Base-by-base conservation (phyloP, 305 asterid genomes). In the Striga hermonthica region DNA sequence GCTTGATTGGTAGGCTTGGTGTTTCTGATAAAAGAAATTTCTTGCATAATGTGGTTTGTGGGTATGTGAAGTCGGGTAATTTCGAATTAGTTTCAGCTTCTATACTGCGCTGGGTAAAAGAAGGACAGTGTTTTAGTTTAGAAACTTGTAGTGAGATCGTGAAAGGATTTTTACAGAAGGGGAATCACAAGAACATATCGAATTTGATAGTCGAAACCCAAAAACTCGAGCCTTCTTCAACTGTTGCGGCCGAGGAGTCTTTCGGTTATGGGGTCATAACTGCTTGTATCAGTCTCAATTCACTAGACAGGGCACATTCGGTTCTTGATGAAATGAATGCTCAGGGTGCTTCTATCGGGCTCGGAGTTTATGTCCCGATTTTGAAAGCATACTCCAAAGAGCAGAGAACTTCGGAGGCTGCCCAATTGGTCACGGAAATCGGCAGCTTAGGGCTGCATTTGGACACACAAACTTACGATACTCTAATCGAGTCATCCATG, bases 301-400 rank as follows among this genome's bases (percentile, higher is more conserved):
- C 81, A 55, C 70, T 87, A 38, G 96, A 84, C 67, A 90, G 88
- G 70, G 96, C 94, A 37, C 96, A 87, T 57, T 76, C 62, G 66
- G 79, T 93, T 39, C 82, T 90, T 53, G 95, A 86, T 65, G 98
- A 90, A 72, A 87, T 93, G 90, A 83, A 86, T 76, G 84, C 86
- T 61, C 90, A 76, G 60, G 96, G 84, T 16, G 85, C 82, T 59
- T 61, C 69, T 53, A 50, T 86, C 63, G 92, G 97, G 57, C 71
- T 90, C 35, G 98, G 97, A 28, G 95, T 86, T 62, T 90, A 84
- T 41, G 74, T 80, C 36, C 90, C 97, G 13, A 83, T 93, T 72
- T 61, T 93, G 76, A 90, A 83, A 68, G 95, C 88, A 34, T 93
- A 86, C 48, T 74, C 86, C 74, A 88, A 81, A 81, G 92, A 84